Conservation (phyloP, 805 yeast genomes). For the Saturnispora diversa region DNA sequence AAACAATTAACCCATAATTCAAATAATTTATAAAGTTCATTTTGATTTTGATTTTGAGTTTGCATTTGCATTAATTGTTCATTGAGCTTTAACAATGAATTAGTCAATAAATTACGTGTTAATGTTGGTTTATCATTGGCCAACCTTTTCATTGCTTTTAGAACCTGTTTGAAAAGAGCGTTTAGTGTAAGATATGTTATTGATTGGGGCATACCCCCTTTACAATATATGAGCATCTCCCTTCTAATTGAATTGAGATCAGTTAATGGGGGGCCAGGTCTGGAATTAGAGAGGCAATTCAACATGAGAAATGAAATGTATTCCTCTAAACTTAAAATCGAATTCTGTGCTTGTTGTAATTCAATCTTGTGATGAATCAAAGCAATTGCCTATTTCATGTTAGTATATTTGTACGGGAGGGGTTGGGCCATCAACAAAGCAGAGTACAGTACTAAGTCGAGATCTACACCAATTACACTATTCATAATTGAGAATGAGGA, state of each 20-base stretch:
- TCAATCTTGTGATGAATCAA: constrained; percentile 1
- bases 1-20: constrained; percentile 13
- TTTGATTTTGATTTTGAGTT: not conserved
- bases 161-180: not conserved
- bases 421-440: no score
- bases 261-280: not conserved
- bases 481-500: not conserved
- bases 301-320: not conserved
- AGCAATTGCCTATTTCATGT: constrained; percentile 3
- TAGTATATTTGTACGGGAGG: not conserved
- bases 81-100: not conserved
- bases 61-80: not conserved
- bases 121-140: not conserved
- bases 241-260: not conserved
- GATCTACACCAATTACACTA: not conserved
- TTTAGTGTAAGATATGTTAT: no score
- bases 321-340: not conserved
- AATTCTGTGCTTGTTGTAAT: not conserved
- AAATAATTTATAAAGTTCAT: constrained; percentile 10
- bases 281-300: not conserved
- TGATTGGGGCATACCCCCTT: no score
- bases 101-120: not conserved
- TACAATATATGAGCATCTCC: no score
- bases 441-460: not conserved
- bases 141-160: not conserved